These are phyloP conservation scores for Ophiostoma triangulosporum DNA, from an alignment of 2,329 filamentous ascomycete species.

Conservation along the genomic window DNA sequence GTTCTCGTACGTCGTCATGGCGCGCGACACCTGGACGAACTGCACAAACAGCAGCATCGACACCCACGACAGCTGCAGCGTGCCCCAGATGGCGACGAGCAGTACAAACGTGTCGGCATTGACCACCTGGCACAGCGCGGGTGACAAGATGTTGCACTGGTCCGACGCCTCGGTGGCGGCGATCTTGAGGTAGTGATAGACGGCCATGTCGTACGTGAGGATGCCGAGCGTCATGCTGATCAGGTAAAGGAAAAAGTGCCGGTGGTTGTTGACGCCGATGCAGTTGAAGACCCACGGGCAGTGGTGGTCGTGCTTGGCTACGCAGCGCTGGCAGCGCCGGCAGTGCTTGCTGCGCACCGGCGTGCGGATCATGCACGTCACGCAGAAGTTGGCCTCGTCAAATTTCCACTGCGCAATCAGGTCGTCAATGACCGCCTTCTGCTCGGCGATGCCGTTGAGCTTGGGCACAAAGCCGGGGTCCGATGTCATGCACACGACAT, in stretches of 20 bases:
- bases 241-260: slow-evolving; percentile 89
- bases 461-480: slow-evolving; percentile 93
- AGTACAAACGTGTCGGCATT: slow-evolving; percentile 77
- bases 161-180: slow-evolving; percentile 39
- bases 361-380: slow-evolving; percentile 56
- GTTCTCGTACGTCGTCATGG: slow-evolving; percentile 92
- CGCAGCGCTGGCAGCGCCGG: slow-evolving; percentile 76
- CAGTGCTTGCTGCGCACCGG: slow-evolving; percentile 94
- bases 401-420: slow-evolving; percentile 4
- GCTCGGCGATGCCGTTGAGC: slow-evolving; percentile 74
- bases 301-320: slow-evolving; percentile 94
- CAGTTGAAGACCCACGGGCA: slow-evolving; percentile 98
- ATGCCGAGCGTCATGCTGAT: slow-evolving; percentile 66
- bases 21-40: slow-evolving; percentile 79
- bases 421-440: slow-evolving; percentile 54
- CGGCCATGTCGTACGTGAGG: slow-evolving; percentile 54
- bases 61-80: slow-evolving; percentile 84
- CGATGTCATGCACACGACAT: slow-evolving; percentile 67
- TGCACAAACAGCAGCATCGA: slow-evolving; percentile 95
- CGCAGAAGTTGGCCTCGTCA: slow-evolving; percentile 4
- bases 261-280: slow-evolving; percentile 86
- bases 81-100: slow-evolving; percentile 63
- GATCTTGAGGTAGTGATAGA: slow-evolving; percentile 55
- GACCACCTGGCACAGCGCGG: slow-evolving; percentile 59
- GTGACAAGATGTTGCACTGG: slow-evolving; percentile 63